phyloP scores from a whole-genome alignment of 257 asterid species.

The Penstemon barbatus region DNA sequence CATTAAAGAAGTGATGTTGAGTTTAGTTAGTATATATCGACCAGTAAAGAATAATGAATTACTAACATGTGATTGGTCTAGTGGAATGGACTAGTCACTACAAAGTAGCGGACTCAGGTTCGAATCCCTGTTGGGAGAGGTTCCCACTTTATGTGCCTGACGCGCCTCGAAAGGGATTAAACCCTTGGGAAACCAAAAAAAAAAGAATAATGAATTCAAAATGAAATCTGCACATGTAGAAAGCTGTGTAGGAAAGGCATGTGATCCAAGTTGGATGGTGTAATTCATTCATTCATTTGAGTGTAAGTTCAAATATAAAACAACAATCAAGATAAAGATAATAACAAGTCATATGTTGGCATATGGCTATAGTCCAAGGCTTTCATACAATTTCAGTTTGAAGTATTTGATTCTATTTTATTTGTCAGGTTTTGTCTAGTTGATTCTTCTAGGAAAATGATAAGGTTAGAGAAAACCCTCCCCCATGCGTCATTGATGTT shows the following conservation, averaged over 20 bases:
- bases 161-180: no score
- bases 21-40: conserved; percentile 6
- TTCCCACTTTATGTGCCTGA: no score
- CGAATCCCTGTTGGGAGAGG: no score
- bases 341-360: conserved; percentile 26
- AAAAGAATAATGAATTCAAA: conserved; percentile 1
- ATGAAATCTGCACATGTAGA: no score
- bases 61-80: no score
- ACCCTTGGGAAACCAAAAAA: no score
- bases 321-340: conserved; percentile 20
- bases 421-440: not conserved
- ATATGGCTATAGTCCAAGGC: conserved; percentile 2
- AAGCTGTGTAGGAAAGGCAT: conserved; percentile 14
- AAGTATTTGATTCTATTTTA: conserved; percentile 6
- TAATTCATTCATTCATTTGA: not conserved
- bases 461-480: not conserved
- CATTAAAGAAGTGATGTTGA: not conserved
- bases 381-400: conserved; percentile 26
- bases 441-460: not conserved
- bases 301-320: conserved; percentile 25
- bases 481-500: no score
- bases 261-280: conserved; percentile 40
- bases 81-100: no score
- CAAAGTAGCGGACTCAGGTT: no score
- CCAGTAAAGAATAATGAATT: not conserved